These are phyloP conservation scores for Schizochytrium sp. DNA, from an alignment of 108 stramenopile genomes.

Conservation along the genomic window DNA sequence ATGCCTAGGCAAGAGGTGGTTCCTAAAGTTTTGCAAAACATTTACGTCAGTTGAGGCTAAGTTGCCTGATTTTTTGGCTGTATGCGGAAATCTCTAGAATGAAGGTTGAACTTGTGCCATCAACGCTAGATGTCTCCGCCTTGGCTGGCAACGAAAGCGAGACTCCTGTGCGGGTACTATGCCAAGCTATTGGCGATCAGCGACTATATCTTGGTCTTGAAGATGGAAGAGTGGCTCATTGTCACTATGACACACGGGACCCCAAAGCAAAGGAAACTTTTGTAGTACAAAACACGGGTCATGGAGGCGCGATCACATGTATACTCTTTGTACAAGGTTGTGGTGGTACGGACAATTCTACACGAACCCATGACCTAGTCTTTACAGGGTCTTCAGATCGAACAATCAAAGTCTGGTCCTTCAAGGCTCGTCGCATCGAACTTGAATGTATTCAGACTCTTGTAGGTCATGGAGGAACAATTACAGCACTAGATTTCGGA, in stretches of 20 bases:
- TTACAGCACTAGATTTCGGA: constrained; percentile 4
- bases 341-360: constrained; percentile 3
- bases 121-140: no score
- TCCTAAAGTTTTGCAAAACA: no score
- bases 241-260: neutral
- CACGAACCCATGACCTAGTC: constrained; percentile 1
- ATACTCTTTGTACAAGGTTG: neutral
- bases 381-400: constrained; percentile 17
- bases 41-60: no score
- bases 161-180: neutral
- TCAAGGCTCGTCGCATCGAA: neutral
- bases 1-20: no score
- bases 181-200: neutral
- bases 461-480: constrained; percentile 27
- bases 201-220: neutral
- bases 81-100: no score
- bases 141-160: no score
- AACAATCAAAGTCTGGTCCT: constrained; percentile 15
- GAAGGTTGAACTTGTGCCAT: no score
- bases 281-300: constrained; percentile 22
- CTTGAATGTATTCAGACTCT: constrained; percentile 57
- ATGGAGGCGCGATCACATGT: constrained; percentile 54
- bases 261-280: neutral
- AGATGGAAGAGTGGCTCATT: neutral
- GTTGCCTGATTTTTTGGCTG: no score